Conservation (phyloP, 768 basidiomycete species). For the Mycena capillaripes region DNA sequence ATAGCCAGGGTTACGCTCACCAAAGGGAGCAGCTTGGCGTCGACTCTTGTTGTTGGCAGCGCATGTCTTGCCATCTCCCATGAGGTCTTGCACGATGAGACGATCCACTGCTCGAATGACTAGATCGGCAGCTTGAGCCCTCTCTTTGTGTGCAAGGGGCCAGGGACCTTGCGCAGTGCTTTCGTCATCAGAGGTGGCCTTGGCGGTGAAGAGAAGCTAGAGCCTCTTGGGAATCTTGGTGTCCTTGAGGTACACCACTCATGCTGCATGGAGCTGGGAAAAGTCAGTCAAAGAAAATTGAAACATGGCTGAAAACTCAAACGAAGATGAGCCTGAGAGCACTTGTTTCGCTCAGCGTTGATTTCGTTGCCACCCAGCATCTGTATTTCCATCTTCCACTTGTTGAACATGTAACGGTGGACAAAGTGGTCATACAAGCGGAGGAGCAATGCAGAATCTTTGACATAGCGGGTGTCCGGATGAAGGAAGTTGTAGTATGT, state of each 20-base stretch:
- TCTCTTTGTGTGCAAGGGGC: slow-evolving; percentile 15
- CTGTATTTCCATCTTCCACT: slow-evolving; percentile 20
- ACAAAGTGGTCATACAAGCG: slow-evolving; percentile 26
- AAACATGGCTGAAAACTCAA: background rate
- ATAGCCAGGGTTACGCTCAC: background rate
- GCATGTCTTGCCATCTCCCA: background rate
- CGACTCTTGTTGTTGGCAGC: background rate
- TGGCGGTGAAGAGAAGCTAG: slow-evolving; percentile 2
- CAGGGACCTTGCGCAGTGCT: background rate
- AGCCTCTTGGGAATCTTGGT: background rate
- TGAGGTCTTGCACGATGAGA: background rate
- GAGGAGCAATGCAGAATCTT: background rate
- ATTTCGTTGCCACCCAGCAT: slow-evolving; percentile 5
- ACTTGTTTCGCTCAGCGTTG: background rate
- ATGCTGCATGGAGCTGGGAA: background rate
- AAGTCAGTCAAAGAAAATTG: background rate
- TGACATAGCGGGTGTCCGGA: background rate
- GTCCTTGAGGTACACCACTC: background rate
- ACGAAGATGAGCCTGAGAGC: background rate
- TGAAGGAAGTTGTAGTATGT: slow-evolving; percentile 15
- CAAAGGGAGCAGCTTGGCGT: background rate
- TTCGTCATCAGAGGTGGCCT: slow-evolving; percentile 31
- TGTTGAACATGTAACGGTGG: slow-evolving; percentile 15
- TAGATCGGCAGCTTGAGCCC: slow-evolving; percentile 8
- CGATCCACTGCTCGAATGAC: slow-evolving; percentile 5